Percentiles rank a stretch among this genome's conserved stretches.
Conservation (phyloP, 2,329 filamentous ascomycete genomes). For the Cordyceps farinosa region DNA sequence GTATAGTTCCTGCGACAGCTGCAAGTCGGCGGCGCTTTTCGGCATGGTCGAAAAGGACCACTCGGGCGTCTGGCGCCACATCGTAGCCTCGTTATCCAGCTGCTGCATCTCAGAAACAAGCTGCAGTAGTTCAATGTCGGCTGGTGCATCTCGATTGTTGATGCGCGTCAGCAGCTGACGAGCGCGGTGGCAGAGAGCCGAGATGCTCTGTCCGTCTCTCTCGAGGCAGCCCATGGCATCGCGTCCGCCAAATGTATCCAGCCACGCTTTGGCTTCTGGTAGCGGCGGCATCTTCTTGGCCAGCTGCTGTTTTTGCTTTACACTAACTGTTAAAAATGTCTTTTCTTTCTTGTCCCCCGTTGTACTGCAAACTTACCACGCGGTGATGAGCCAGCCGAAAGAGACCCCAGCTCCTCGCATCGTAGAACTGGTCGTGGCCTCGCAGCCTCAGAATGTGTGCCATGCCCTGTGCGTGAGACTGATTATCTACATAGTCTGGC, state of each 20-base stretch:
- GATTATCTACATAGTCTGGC: constrained; percentile 24
- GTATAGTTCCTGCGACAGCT: not conserved
- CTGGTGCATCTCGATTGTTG: not conserved
- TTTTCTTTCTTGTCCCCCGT: too few species aligned
- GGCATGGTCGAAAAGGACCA: constrained; percentile 31
- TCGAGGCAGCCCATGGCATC: constrained; percentile 28
- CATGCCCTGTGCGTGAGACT: constrained; percentile 38
- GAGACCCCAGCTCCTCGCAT: constrained; percentile 36
- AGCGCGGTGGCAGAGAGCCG: constrained; percentile 29
- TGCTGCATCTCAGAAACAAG: constrained; percentile 30
- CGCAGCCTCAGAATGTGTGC: constrained; percentile 37
- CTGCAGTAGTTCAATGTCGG: constrained; percentile 19
- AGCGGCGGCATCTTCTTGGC: constrained; percentile 29
- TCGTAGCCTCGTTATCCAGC: constrained; percentile 29
- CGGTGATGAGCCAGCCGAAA: constrained; percentile 39
- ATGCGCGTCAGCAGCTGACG: constrained; percentile 26
- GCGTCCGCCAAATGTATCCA: constrained; percentile 30
- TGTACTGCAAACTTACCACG: constrained; percentile 22
- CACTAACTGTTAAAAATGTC: too few species aligned
- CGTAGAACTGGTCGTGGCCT: constrained; percentile 33
- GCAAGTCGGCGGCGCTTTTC: not conserved
- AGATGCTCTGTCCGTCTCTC: constrained; percentile 23
- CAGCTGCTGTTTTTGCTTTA: constrained; percentile 35
- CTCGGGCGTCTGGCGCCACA: constrained; percentile 31
- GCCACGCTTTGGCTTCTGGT: constrained; percentile 29